phyloP scores from a whole-genome alignment of 192 early-diverging fungal species.

The Gamsiella multidivaricata region DNA sequence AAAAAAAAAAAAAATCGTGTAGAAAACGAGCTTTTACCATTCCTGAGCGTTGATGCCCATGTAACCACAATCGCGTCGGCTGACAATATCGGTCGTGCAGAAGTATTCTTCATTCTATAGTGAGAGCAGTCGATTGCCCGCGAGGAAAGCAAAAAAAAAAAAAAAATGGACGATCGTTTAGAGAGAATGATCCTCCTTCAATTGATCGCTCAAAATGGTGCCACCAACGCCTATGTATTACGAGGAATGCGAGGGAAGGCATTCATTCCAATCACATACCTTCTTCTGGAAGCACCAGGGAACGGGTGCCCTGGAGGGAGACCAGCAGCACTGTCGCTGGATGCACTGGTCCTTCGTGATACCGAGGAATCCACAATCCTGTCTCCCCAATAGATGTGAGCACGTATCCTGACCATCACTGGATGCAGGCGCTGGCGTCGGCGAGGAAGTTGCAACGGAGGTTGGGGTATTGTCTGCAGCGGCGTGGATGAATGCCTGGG shows the following conservation, averaged over 20 bases:
- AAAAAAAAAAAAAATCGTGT: background rate
- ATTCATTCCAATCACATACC: background rate
- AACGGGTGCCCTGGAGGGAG: conserved; percentile 20
- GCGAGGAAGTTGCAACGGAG: background rate
- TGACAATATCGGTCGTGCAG: conserved; percentile 24
- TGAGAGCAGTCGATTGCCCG: background rate
- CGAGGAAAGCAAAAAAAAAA: too few relatives aligned
- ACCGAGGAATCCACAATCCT: conserved; percentile 40
- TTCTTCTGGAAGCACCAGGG: conserved; percentile 53
- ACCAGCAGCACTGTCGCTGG: conserved; percentile 49
- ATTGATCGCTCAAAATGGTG: too few relatives aligned
- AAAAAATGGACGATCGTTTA: too few relatives aligned
- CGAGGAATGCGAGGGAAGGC: background rate
- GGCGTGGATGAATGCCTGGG: too few relatives aligned
- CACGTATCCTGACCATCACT: conserved; percentile 1
- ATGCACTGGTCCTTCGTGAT: conserved; percentile 27
- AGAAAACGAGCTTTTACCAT: conserved; percentile 9
- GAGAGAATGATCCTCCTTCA: too few relatives aligned
- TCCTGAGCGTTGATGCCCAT: conserved; percentile 22
- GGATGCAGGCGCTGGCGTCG: background rate
- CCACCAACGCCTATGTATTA: too few relatives aligned
- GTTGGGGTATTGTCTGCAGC: too few relatives aligned
- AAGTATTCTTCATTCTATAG: conserved; percentile 33
- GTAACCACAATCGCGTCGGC: conserved; percentile 40
- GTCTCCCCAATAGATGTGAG: conserved; percentile 5